phyloP scores from a whole-genome alignment of 73 alveolate species.

The Paramecium sonneborni region DNA sequence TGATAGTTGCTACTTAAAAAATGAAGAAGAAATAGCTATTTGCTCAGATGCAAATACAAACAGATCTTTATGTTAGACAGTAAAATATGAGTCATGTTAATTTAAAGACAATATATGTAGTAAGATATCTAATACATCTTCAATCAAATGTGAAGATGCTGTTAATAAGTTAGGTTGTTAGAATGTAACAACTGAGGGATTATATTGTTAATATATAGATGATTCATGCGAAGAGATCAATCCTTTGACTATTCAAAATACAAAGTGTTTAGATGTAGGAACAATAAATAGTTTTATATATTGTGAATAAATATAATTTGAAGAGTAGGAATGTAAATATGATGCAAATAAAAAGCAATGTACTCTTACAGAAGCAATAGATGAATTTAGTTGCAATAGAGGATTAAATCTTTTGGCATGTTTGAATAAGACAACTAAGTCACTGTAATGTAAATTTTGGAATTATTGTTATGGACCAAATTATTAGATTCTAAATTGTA shows the following conservation, averaged over 20 bases:
- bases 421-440: neutral
- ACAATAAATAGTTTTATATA: neutral
- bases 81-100: neutral
- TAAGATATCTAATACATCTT: neutral
- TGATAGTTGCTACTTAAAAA: neutral
- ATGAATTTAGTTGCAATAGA: neutral
- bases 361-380: neutral
- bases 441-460: neutral
- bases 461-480: slow-evolving; percentile 24
- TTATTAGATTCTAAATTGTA: neutral
- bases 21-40: neutral
- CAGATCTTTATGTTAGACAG: neutral
- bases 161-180: neutral
- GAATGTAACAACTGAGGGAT: neutral
- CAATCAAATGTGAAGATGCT: neutral
- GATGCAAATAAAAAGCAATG: neutral
- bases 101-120: neutral
- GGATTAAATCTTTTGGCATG: neutral
- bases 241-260: neutral
- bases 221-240: neutral
- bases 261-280: neutral
- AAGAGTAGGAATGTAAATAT: neutral
- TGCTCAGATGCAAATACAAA: neutral
- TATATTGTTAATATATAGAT: neutral
- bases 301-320: neutral